Evolutionary conservation across 169 alveolate species (phyloP).

Genomic region (Cyclospora cayetanensis): DNA sequence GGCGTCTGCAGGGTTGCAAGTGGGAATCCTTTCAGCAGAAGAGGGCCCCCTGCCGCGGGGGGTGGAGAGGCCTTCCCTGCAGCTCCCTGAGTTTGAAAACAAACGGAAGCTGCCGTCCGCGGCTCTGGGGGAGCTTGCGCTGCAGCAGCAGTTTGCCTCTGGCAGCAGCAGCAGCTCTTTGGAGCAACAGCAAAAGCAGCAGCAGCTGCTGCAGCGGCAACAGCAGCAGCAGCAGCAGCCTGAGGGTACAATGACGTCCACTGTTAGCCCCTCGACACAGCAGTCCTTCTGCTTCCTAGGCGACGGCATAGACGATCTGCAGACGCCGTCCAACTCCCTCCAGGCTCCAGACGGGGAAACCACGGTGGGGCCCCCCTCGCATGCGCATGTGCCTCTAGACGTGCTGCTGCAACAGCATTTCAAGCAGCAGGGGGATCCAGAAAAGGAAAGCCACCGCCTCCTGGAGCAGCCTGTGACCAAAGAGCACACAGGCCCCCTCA

Average conservation of each 20-base stretch:
- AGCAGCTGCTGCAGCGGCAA: constrained; percentile 23
- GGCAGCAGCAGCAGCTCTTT: not conserved
- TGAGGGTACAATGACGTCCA: constrained; percentile 13
- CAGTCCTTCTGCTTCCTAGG: constrained; percentile 45
- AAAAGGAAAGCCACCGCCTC: not conserved
- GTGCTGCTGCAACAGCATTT: constrained; percentile 43
- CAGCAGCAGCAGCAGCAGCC: constrained; percentile 56
- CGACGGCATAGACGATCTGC: not conserved
- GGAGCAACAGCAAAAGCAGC: constrained; percentile 12
- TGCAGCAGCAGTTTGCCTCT: not conserved
- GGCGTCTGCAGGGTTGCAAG: not conserved
- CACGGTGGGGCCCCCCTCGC: not conserved
- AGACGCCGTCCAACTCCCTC: constrained; percentile 22
- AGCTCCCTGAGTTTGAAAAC: constrained; percentile 4
- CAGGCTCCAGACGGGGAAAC: not conserved
- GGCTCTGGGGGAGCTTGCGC: constrained; percentile 25
- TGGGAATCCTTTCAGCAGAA: not conserved
- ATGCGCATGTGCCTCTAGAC: not conserved
- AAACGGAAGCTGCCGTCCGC: not conserved
- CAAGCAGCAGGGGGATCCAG: not conserved
- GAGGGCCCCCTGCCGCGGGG: not conserved
- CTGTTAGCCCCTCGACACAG: constrained; percentile 49
- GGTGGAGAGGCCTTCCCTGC: not conserved
- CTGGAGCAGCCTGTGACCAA: not conserved
- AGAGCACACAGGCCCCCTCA: constrained; percentile 16